A percentile compares a stretch with the other conserved stretches of the same genome.
phyloP scores from a whole-genome alignment of 2,329 filamentous ascomycete genomes.

The Zasmidium angulare region DNA sequence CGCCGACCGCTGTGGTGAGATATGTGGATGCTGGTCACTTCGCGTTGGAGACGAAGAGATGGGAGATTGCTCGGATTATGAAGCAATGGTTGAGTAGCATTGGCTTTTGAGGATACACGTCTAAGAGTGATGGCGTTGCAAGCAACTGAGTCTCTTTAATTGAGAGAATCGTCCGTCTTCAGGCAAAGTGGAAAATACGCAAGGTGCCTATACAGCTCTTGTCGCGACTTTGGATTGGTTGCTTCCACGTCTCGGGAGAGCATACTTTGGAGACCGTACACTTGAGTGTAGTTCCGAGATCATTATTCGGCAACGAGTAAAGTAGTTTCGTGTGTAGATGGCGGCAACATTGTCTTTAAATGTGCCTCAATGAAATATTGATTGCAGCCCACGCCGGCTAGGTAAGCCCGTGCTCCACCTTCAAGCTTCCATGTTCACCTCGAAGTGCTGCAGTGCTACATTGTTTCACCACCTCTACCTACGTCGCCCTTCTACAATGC shows the following conservation, averaged over 20 bases:
- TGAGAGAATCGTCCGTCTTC: too few species aligned
- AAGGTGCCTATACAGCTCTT: too few species aligned
- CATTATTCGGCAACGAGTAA: too few species aligned
- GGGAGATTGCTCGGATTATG: slow-evolving; percentile 39
- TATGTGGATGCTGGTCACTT: slow-evolving; percentile 60
- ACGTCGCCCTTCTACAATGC: slow-evolving; percentile 23
- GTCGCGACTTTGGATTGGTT: too few species aligned
- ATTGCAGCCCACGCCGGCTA: neutral
- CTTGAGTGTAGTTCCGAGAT: too few species aligned
- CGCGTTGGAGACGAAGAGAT: slow-evolving; percentile 45
- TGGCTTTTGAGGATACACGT: too few species aligned
- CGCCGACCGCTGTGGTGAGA: slow-evolving; percentile 49
- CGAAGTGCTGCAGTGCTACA: neutral
- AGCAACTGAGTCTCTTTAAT: too few species aligned
- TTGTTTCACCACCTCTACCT: neutral
- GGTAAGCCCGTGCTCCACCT: neutral
- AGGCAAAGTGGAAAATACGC: too few species aligned
- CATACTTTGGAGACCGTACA: too few species aligned
- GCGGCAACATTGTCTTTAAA: neutral
- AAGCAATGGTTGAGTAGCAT: slow-evolving; percentile 36
- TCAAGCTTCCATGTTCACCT: slow-evolving; percentile 1
- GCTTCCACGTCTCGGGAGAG: too few species aligned
- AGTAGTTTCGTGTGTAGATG: too few species aligned
- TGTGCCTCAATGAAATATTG: neutral
- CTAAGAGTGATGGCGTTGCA: too few species aligned